These are phyloP conservation scores for Microbotryum silenes-acaulis DNA, from an alignment of 1,284 basidiomycete species.

Conservation along the genomic window DNA sequence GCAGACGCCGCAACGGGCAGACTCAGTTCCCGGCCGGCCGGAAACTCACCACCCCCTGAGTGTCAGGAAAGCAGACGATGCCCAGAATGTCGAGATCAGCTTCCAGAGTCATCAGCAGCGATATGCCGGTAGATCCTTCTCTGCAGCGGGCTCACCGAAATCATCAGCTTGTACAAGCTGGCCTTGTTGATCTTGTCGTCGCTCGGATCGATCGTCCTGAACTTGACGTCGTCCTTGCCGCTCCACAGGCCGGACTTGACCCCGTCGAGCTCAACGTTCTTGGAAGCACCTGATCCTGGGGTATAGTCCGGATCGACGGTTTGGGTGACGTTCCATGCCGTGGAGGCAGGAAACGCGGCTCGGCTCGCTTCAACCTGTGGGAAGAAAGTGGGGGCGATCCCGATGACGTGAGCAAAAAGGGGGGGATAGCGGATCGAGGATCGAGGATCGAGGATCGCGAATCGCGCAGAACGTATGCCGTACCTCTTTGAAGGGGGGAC, in stretches of 20 bases:
- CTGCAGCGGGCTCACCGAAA: slow-evolving; percentile 33
- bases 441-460: no score
- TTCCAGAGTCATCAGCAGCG: background rate
- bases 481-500: slow-evolving; percentile 28
- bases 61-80: background rate
- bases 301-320: slow-evolving; percentile 52
- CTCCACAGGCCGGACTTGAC: slow-evolving; percentile 50
- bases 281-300: slow-evolving; percentile 47
- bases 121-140: background rate
- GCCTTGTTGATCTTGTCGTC: slow-evolving; percentile 43
- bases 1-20: no score
- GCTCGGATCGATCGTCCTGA: slow-evolving; percentile 52
- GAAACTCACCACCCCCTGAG: slow-evolving; percentile 15
- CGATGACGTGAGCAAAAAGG: background rate
- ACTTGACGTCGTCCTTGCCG: slow-evolving; percentile 49
- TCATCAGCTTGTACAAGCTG: slow-evolving; percentile 52
- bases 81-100: background rate
- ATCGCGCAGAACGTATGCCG: background rate
- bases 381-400: background rate
- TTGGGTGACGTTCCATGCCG: slow-evolving; percentile 26
- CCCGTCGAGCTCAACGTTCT: slow-evolving; percentile 33
- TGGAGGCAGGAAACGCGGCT: slow-evolving; percentile 9
- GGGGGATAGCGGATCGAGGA: background rate
- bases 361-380: slow-evolving; percentile 23
- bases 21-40: no score